Evolutionary conservation across 202 grass and related monocot species (phyloP).

Genomic region (Musa balbisiana): DNA sequence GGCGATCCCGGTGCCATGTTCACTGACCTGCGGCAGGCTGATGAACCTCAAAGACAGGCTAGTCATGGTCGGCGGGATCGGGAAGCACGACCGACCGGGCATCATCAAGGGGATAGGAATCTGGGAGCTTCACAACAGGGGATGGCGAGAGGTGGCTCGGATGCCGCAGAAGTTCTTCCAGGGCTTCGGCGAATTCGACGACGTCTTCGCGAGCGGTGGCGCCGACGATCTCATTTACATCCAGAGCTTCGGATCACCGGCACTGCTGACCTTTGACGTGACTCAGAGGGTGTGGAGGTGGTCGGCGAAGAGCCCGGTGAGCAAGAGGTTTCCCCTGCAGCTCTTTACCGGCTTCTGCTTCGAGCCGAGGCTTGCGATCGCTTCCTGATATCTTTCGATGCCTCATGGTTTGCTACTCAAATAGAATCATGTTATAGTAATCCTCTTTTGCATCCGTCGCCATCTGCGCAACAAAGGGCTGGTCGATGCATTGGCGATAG

Average conservation of each 20-base stretch:
- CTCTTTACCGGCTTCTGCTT: slow-evolving; percentile 87
- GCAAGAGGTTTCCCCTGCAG: slow-evolving; percentile 75
- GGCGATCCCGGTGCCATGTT: slow-evolving; percentile 53
- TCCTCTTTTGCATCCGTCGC: neutral
- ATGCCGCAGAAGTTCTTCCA: slow-evolving; percentile 88
- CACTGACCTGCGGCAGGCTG: slow-evolving; percentile 61
- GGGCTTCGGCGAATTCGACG: slow-evolving; percentile 82
- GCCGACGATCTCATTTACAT: slow-evolving; percentile 77
- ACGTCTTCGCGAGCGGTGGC: slow-evolving; percentile 73
- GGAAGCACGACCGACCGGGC: slow-evolving; percentile 69
- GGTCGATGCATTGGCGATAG: neutral
- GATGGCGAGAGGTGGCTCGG: slow-evolving; percentile 55
- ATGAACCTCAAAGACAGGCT: slow-evolving; percentile 71
- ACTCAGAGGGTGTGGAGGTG: slow-evolving; percentile 70
- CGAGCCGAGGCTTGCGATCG: slow-evolving; percentile 60
- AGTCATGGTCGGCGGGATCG: slow-evolving; percentile 74
- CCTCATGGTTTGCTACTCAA: slow-evolving; percentile 3
- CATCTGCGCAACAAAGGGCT: neutral
- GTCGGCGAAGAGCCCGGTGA: slow-evolving; percentile 62
- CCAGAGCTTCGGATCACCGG: slow-evolving; percentile 72
- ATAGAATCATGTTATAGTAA: neutral
- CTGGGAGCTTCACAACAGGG: slow-evolving; percentile 58
- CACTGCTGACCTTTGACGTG: slow-evolving; percentile 66
- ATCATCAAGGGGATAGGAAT: slow-evolving; percentile 91
- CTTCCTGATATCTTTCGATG: slow-evolving; percentile 35